phyloP scores from a whole-genome alignment of 148 eudicot species.

The Rhododendron kiyosumense region DNA sequence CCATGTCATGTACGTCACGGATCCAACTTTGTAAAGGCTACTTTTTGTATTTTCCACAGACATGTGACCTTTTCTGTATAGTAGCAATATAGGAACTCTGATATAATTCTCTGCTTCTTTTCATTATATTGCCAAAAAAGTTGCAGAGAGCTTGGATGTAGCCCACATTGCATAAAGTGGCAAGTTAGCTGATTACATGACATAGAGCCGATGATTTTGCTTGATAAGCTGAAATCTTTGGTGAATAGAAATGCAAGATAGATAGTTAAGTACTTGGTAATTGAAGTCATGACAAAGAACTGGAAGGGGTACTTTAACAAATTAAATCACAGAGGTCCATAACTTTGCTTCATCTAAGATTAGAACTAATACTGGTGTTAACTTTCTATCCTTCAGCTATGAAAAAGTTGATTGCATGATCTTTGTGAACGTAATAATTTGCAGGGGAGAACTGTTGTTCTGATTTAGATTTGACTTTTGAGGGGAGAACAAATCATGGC shows the following conservation, averaged over 20 bases:
- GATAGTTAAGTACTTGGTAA: background rate
- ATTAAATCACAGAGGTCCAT: background rate
- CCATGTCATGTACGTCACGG: too few species aligned
- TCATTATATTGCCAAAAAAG: too few species aligned
- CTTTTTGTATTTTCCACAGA: too few species aligned
- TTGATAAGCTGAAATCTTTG: background rate
- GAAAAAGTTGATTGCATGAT: too few species aligned
- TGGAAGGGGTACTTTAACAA: background rate
- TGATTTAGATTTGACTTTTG: background rate
- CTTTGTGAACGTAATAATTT: too few species aligned
- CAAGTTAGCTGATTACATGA: background rate
- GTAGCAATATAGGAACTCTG: too few species aligned
- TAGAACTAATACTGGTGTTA: background rate
- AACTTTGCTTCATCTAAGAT: background rate
- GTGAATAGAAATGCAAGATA: background rate
- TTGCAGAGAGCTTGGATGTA: background rate
- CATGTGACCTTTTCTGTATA: too few species aligned
- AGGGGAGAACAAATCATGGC: background rate
- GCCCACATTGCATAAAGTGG: background rate
- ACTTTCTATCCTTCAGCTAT: too few species aligned
- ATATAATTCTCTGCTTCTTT: too few species aligned
- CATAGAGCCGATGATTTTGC: background rate
- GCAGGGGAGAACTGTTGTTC: background rate
- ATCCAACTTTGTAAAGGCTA: background rate
- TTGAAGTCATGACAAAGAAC: background rate